Base-by-base conservation (phyloP, 225 moss, liverwort and hornwort genomes). In the Asterella californica region DNA sequence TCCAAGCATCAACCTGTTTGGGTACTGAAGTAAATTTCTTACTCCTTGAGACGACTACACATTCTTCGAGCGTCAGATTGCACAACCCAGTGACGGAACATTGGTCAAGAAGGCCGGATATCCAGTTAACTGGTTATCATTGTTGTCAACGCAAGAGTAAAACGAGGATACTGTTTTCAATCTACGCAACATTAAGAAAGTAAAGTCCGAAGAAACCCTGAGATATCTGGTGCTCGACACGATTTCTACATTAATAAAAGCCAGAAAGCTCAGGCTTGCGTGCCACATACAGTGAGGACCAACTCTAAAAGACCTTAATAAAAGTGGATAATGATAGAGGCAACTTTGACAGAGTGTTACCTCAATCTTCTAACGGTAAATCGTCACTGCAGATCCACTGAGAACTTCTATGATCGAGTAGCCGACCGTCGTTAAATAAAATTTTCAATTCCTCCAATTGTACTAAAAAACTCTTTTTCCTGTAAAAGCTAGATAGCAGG, bases 401-500 rank as follows among this genome's bases (percentile, higher is more conserved):
- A 71, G 22, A 71, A 71, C 71, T 48, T 71, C 47, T 45, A 49
- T 49, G 72, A 72, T 38, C 46, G 22, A 57, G 19, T 57, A 48
- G 10, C 49, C 72, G 21, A 22, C 45, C 72, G 25, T 38, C 27
- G 29, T 38, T 48, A 27, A 49, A 72, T 47, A 72, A 27, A 47
- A 10, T 75, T 36, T 33, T 37, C 37, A 36, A 59, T 54, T 14
- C 24, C 37, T 65, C 10, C 47, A 50, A 62, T 76, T 62, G 57
- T 76, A 76, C 36, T 76, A 15, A 60, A 57, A 42, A 42, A 42
- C 42, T 42, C 66, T 48, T 30, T 52, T 66, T 22, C 75, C 19
- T 75, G 37, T 76, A 57, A 65, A 78, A 45, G 46, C 78, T 78
- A 65, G 62, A 62, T 61, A 76, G 30, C 47, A 59, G 36, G 24